These are phyloP conservation scores for Cucurbitaria berberidis DNA, from an alignment of 2,329 filamentous ascomycete genomes.

Conservation along the genomic window DNA sequence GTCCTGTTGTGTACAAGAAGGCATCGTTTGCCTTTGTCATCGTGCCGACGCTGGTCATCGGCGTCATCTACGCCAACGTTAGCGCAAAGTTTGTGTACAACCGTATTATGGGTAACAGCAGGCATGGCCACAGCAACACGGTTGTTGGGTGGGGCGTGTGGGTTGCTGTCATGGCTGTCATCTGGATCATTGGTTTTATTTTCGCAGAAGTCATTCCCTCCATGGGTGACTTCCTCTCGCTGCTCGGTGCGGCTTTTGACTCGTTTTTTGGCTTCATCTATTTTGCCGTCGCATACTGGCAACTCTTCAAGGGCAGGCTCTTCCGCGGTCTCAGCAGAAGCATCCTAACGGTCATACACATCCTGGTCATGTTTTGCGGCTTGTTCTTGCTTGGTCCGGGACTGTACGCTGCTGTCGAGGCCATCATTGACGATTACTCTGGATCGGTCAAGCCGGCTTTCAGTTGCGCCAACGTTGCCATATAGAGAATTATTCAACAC, in stretches of 20 bases:
- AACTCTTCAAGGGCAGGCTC: slow-evolving; percentile 71
- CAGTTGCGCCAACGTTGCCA: slow-evolving; percentile 56
- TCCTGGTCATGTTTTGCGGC: slow-evolving; percentile 54
- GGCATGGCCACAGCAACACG: slow-evolving; percentile 81
- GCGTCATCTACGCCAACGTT: slow-evolving; percentile 87
- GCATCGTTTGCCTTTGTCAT: slow-evolving; percentile 93
- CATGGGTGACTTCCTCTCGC: slow-evolving; percentile 73
- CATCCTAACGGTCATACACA: slow-evolving; percentile 54
- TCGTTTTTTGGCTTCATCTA: slow-evolving; percentile 95
- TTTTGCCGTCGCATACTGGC: slow-evolving; percentile 80
- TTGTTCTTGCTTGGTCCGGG: slow-evolving; percentile 60
- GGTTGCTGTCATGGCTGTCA: slow-evolving; percentile 72
- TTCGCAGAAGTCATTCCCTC: slow-evolving; percentile 92
- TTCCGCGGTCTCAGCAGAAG: slow-evolving; percentile 47
- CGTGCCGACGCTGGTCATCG: slow-evolving; percentile 87
- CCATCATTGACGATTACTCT: slow-evolving; percentile 59
- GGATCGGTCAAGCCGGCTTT: slow-evolving; percentile 55
- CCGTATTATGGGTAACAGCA: slow-evolving; percentile 78
- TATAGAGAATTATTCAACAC: slow-evolving; percentile 29
- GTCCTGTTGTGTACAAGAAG: slow-evolving; percentile 77
- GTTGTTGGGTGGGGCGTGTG: slow-evolving; percentile 79
- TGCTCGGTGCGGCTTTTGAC: slow-evolving; percentile 85
- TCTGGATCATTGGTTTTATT: slow-evolving; percentile 83
- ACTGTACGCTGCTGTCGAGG: slow-evolving; percentile 60
- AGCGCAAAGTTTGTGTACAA: slow-evolving; percentile 90